These are phyloP conservation scores for Musa balbisiana DNA, from an alignment of 202 grass and related monocot genomes.

Conservation along the genomic window DNA sequence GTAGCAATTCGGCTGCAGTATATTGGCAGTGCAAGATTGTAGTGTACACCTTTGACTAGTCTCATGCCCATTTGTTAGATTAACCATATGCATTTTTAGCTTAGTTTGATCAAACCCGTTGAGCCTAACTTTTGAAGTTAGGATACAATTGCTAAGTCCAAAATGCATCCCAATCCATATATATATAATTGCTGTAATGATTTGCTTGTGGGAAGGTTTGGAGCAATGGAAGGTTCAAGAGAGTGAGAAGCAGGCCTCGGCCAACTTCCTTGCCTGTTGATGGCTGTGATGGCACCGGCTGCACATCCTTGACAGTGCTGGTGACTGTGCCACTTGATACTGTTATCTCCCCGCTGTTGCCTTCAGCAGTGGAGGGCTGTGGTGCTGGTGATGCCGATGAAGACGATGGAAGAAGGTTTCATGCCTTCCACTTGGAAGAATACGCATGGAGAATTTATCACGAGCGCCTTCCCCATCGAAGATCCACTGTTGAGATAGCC, in stretches of 20 bases:
- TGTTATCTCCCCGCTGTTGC: constrained; percentile 42
- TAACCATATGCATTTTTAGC: too few relatives aligned
- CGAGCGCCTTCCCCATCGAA: not conserved
- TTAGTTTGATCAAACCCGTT: too few relatives aligned
- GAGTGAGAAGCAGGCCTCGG: constrained; percentile 47
- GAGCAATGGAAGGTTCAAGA: constrained; percentile 62
- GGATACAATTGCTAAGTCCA: too few relatives aligned
- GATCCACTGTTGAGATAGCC: not conserved
- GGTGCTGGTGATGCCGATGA: not conserved
- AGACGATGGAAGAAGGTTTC: not conserved
- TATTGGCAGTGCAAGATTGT: too few relatives aligned
- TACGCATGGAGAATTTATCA: not conserved
- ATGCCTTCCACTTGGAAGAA: not conserved
- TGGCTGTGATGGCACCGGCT: constrained; percentile 10
- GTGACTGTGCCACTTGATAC: constrained; percentile 45
- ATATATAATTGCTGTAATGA: too few relatives aligned
- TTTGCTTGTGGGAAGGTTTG: constrained; percentile 30
- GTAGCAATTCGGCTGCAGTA: too few relatives aligned
- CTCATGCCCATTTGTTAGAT: too few relatives aligned
- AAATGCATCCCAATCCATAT: too few relatives aligned
- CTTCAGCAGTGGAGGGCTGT: not conserved
- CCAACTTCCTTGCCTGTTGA: constrained; percentile 15
- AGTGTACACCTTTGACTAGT: too few relatives aligned
- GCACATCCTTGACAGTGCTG: constrained; percentile 47
- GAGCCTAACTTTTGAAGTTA: too few relatives aligned